Percentiles rank a stretch among this genome's conserved stretches.
These are phyloP conservation scores for Fusarium poae DNA, from an alignment of 2,329 filamentous ascomycete species.

Conservation along the genomic window DNA sequence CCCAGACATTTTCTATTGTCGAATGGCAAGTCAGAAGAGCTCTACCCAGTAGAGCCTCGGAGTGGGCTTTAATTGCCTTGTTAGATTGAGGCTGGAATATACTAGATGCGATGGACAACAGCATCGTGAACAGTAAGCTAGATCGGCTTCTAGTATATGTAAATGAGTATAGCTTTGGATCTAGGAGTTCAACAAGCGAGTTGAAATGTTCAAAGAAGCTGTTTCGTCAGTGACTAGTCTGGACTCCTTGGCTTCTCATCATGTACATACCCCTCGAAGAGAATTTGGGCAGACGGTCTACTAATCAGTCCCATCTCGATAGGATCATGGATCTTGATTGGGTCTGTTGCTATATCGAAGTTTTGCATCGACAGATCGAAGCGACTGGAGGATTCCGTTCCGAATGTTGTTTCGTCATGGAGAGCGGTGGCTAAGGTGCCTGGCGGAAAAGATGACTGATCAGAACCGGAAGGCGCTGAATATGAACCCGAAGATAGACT, in stretches of 20 bases:
- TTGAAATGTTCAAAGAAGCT: constrained; percentile 15
- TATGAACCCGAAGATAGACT: neutral
- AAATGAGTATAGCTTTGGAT: neutral
- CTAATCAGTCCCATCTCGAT: neutral
- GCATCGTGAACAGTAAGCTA: neutral
- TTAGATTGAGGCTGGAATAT: constrained; percentile 8
- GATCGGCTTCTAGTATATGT: neutral
- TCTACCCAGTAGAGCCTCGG: neutral
- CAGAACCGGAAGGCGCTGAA: neutral
- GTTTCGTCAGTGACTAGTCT: neutral
- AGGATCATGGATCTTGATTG: neutral
- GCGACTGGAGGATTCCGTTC: accelerated
- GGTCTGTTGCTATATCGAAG: accelerated
- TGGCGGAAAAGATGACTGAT: neutral
- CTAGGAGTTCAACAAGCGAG: neutral
- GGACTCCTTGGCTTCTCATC: accelerated
- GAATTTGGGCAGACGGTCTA: neutral
- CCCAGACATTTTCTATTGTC: constrained; percentile 6
- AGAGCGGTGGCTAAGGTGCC: neutral
- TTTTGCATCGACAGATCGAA: neutral
- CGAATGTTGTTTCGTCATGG: neutral
- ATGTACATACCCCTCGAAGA: neutral
- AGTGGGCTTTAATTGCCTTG: neutral
- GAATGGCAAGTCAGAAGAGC: neutral
- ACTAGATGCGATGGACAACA: neutral